Conservation (phyloP, 106 monocot genomes). For the Xerophyta viscosa region DNA sequence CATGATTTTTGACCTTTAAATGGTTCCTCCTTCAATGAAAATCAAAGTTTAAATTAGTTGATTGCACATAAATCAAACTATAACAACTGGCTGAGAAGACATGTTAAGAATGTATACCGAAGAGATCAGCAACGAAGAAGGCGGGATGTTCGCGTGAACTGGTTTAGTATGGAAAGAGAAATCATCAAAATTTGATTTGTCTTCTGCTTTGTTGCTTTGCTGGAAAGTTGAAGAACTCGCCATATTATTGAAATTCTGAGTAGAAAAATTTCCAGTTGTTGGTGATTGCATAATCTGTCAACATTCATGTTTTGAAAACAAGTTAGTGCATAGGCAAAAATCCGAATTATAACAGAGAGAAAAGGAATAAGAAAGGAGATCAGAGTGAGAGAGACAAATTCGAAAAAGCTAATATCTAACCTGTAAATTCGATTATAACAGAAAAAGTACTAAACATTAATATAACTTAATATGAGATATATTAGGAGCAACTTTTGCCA, state of each 20-base stretch:
- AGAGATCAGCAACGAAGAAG: background rate
- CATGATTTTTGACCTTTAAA: conserved; percentile 10
- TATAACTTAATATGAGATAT: no score
- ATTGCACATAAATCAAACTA: background rate
- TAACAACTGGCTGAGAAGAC: background rate
- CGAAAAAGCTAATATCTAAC: no score
- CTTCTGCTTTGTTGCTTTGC: conserved; percentile 21
- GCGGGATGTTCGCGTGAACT: background rate
- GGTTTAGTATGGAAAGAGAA: conserved; percentile 37
- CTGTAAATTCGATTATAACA: no score
- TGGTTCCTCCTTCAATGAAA: conserved; percentile 2
- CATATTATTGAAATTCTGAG: conserved; percentile 15
- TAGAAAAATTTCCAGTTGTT: conserved; percentile 23
- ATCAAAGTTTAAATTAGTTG: background rate
- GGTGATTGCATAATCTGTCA: conserved; percentile 23
- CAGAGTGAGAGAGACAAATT: no score
- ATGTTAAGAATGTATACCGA: background rate
- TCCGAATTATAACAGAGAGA: no score
- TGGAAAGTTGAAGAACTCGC: conserved; percentile 7
- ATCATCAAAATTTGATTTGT: conserved; percentile 9
- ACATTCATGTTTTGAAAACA: background rate
- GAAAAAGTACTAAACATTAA: no score
- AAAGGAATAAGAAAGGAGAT: no score
- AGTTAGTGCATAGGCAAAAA: no score
- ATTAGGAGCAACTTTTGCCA: no score